Evolutionary conservation across 1,139 yeast species (phyloP), one percentile per base, ranked within the genome.

Genomic region (Suhomyces chickasaworum): DNA sequence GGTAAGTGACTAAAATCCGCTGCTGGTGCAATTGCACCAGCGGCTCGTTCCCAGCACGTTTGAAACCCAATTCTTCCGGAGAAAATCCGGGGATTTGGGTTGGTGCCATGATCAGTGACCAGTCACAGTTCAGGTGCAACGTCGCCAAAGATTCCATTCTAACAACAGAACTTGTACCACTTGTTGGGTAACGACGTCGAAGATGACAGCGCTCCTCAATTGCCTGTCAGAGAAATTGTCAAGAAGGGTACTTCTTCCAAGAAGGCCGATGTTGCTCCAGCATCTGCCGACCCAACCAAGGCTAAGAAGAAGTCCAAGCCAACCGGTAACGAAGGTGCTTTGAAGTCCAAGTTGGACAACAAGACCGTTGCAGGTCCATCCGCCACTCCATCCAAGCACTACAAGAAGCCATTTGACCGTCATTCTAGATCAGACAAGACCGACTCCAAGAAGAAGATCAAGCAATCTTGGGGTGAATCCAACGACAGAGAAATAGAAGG

Each of bases 311-410:
- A 75, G 71, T 76, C 84, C 65, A 79, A 79, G 69, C 73, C 83
- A 50, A 71, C 85, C 59, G 96, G 96, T 69, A 91, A 89, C 78
- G 97, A 90, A 66, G 96, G 89, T 63, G 96, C 95, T 55, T 74
- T 84, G 71, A 86, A 80, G 74, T 83, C 77, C 81, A 84, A 82
- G 78, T 64, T 71, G 65, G 82, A 84, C 77, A 91, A 91, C 91
- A 83, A 73, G 67, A 69, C 78, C 50, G 80, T 80, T 57, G 75
- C 82, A 54, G 85, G 78, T 52, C 84, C 89, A 66, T 71, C 79
- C 40, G 52, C 75, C 39, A 74, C 80, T 49, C 69, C 77, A 40
- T 58, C 78, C 53, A 77, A 78, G 61, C 86, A 80, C 75, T 71
- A 77, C 66, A 84, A 82, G 75, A 80, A 75, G 66, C 82, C 84